Evolutionary conservation across 345 rosid genomes (phyloP).

Genomic region (Mallotus nudiflorus): DNA sequence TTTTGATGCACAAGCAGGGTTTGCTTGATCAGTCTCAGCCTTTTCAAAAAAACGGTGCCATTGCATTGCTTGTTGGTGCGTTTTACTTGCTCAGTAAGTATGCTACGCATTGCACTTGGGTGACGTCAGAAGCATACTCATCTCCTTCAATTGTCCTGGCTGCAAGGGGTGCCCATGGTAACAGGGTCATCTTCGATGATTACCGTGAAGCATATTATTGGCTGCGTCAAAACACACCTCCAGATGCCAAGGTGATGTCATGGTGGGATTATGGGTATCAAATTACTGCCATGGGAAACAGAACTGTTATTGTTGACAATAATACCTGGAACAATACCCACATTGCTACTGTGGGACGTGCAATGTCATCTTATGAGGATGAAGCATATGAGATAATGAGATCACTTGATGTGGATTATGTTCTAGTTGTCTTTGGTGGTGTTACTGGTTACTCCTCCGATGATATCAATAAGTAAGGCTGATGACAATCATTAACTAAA

Average conservation of each 20-base stretch:
- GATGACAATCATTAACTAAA: neutral
- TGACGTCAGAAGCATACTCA: conserved; percentile 98
- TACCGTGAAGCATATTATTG: conserved; percentile 99
- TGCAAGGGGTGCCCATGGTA: conserved; percentile 98
- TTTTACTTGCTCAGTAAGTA: conserved; percentile 90
- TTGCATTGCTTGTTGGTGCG: conserved; percentile 79
- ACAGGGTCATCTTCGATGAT: conserved; percentile 91
- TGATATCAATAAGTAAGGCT: conserved; percentile 93
- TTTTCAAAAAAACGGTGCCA: conserved; percentile 83
- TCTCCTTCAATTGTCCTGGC: conserved; percentile 98
- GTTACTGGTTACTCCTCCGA: conserved; percentile 99
- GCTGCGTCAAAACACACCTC: conserved; percentile 97
- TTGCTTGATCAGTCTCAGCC: conserved; percentile 95
- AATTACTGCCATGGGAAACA: conserved; percentile 99
- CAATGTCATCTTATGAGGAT: conserved; percentile 97
- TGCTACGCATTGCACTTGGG: conserved; percentile 96
- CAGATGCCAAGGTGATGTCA: conserved; percentile 97
- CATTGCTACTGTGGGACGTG: conserved; percentile 99
- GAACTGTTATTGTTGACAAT: conserved; percentile 98
- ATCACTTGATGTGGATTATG: conserved; percentile 95
- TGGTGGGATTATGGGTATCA: conserved; percentile 99
- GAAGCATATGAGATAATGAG: conserved; percentile 95
- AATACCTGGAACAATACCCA: conserved; percentile 99
- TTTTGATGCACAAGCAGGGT: conserved; percentile 48
- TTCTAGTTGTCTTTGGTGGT: conserved; percentile 96